Evolutionary conservation across 768 basidiomycete species (phyloP), one percentile per base, ranked within the genome.

Genomic region (Naganishia friedmannii): DNA sequence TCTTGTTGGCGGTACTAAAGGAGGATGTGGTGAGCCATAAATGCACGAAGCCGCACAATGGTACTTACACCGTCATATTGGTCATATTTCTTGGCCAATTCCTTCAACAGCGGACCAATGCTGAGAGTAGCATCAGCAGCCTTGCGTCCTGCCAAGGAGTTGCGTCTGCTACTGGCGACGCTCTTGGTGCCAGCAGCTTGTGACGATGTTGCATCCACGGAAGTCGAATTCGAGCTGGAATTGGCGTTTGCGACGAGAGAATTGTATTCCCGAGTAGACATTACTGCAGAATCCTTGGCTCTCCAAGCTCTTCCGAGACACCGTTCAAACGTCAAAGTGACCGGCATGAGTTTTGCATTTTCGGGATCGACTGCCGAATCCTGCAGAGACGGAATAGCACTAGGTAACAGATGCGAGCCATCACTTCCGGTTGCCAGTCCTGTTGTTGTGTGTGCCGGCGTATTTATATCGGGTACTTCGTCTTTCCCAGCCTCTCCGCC

Each of bases 1-100:
- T 98, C 94, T 80, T 96, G 94, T 80, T 98, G 94, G 9, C 90
- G 88, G 79, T 93, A 94, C 77, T 80, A 56, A 19, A 12, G 23
- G 37, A 6, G 19, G 13, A 45, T 65, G 6, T 68, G 39, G 53
- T 31, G 39, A 29, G 29, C 31, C 21, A 9, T 7, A 13, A 32
- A 29, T 15, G 8, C 17, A 1, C 0, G 42, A 37, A n/a, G 17
- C 17, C 54, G 9, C 34, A 12, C 34, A 63, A 23, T 12, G 0
- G 6, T 23, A 71, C 78, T 32, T 34, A 80, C 79, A 77, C 94
- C 93, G 54, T 91, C 87, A 76, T 96, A 98, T 76, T 98, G 93
- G 73, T 93, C 92, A 78, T 94, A 90, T 81, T 95, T 96, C 74
- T 84, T 83, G 2, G 92, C 90, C 19, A 96, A 83, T 13, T 86